phyloP scores from a whole-genome alignment of 78 protist genomes.

The slime mould (Dictyostelium discoideum) region dicty_2.7 NC_007091.3:2095501-2096000 shows the following conservation, averaged over 20 bases:
- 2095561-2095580: conserved; percentile 92
- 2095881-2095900: background rate
- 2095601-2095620: conserved; percentile 96
- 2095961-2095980: conserved; percentile 61
- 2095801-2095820: conserved; percentile 95
- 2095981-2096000: conserved; percentile 81
- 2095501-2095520: conserved; percentile 6
- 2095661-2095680: background rate
- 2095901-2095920: conserved; percentile 19
- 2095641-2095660: conserved; percentile 78
- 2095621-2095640: conserved; percentile 88
- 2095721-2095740: background rate
- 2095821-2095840: conserved; percentile 80
- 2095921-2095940: conserved; percentile 54
- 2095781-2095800: conserved; percentile 93
- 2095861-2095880: conserved; percentile 32
- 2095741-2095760: background rate
- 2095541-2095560: conserved; percentile 37
- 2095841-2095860: conserved; percentile 23
- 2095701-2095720: background rate
- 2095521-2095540: conserved; percentile 46
- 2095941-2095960: conserved; percentile 61
- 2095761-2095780: conserved; percentile 80
- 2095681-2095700: conserved; percentile 70
- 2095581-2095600: conserved; percentile 93